Evolutionary conservation across 768 basidiomycete species (phyloP).

Genomic region (Russula dissimulans): DNA sequence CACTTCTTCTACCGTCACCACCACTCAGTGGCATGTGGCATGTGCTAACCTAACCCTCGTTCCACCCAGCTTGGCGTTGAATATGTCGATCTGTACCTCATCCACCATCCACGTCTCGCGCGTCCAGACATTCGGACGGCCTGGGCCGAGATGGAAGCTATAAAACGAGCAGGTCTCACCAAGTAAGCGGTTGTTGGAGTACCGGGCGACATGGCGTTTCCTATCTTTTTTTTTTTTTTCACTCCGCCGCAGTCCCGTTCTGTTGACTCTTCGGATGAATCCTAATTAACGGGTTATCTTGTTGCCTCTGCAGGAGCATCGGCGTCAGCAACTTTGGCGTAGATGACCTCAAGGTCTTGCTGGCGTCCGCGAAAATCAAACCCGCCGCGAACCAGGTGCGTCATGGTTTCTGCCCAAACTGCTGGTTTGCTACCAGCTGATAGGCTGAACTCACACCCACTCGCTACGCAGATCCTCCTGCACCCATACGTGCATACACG

Average conservation of each 20-base stretch:
- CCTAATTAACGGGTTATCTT: too few species aligned
- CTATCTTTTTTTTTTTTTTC: too few species aligned
- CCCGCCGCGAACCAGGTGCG: conserved; percentile 61
- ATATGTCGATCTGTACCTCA: conserved; percentile 65
- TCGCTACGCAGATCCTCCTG: conserved; percentile 41
- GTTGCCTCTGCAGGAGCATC: conserved; percentile 42
- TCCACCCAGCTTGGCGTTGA: conserved; percentile 44
- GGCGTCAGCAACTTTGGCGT: conserved; percentile 64
- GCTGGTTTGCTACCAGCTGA: too few species aligned
- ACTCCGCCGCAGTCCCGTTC: too few species aligned
- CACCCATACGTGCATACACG: conserved; percentile 60
- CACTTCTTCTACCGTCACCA: too few species aligned
- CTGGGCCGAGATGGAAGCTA: conserved; percentile 55
- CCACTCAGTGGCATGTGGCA: too few species aligned
- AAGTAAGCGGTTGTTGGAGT: conserved; percentile 33
- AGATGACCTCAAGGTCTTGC: conserved; percentile 42
- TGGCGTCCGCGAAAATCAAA: conserved; percentile 51
- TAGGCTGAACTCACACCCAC: too few species aligned
- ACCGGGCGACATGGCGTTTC: background rate
- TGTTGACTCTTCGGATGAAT: too few species aligned
- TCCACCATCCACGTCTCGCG: conserved; percentile 48
- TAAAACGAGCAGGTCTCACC: conserved; percentile 46
- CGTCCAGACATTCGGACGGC: conserved; percentile 49
- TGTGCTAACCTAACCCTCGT: too few species aligned
- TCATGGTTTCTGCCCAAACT: too few species aligned